Evolutionary conservation across 306 rosid species (phyloP).

Genomic region (Fagus crenata): DNA sequence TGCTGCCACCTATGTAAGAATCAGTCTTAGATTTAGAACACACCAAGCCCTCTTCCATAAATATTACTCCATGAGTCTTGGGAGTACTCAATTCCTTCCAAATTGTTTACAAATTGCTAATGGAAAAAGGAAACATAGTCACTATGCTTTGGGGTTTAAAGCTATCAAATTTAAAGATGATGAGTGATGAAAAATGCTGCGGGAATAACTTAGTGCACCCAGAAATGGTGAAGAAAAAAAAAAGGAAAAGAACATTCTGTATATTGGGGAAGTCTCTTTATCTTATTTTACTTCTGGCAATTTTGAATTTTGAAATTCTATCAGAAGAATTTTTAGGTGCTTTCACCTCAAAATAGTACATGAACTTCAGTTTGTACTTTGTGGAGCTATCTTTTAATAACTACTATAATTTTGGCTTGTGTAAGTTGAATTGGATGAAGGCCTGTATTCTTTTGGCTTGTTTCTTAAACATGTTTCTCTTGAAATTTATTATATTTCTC

Average conservation of each 20-base stretch:
- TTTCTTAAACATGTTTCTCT: slow-evolving; percentile 15
- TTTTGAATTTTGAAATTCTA: background rate
- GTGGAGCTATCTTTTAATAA: background rate
- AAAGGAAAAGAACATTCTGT: background rate
- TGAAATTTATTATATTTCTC: slow-evolving; percentile 13
- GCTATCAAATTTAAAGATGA: background rate
- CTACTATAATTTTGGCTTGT: background rate
- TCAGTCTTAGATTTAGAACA: background rate
- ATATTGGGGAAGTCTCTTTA: background rate
- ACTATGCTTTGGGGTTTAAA: background rate
- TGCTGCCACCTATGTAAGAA: slow-evolving; percentile 1
- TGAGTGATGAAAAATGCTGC: background rate
- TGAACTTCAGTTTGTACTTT: background rate
- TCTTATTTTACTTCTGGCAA: background rate
- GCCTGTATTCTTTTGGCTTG: background rate
- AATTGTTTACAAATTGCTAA: background rate
- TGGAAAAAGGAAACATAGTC: background rate
- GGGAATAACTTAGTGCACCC: background rate
- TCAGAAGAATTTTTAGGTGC: background rate
- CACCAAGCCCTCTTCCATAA: background rate
- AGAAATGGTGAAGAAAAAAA: background rate
- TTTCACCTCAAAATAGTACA: background rate
- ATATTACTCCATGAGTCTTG: background rate
- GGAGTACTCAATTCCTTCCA: background rate
- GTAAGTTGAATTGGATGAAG: background rate